Base-by-base conservation (phyloP, 1,284 basidiomycete genomes). In the Ganoderma lucidum region DNA sequence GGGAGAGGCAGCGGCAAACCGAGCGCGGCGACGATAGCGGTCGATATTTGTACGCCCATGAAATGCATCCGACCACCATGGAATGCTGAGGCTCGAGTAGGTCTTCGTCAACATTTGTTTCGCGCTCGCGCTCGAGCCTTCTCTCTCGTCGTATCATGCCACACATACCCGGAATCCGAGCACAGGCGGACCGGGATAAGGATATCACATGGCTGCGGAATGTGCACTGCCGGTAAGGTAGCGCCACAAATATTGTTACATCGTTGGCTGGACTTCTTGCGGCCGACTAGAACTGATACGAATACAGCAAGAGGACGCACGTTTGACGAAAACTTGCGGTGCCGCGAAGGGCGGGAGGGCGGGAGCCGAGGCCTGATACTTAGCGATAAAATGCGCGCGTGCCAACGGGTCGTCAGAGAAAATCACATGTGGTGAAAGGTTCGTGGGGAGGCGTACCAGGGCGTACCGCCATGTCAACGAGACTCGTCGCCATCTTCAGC, bases 391-490 rank as follows among this genome's bases (percentile, higher is more conserved):
- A 41, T 41, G 39, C 19, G 2, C 4, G 55, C 32, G 17, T 32
- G 10, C 30, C 28, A 30, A 37, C 30, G 8, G 39, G n/a, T 42
- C 2, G 8, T 30, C 60, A 8, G 53, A 23, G 10, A 17, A 39
- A 61, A 61, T 61, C 39, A 61, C 59, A 61, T 61, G 59, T 32
- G 17, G 30, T 17, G 30, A 10, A 15, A n/a, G 41, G 12, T 37
- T 28, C 41, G 6, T 8, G 19, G 23, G 6, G n/a, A 48, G 48
- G 23, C 23, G 23, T 23, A n/a, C 48, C n/a, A 23, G 23, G 23
- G 23, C 23, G 23, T n/a, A 56, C 28, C 53, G 14, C 15, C 32
- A 56, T 56, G 17, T 45, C n/a, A 17, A 45, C 44, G 28, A 15
- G 10, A 0, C 45, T 42, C 63, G n/a, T 32, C 39, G 35, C 37